Percentiles rank a stretch among this genome's conserved stretches.
Conservation (phyloP, 208 protist species). For the Trypanosoma brucei region DNA sequence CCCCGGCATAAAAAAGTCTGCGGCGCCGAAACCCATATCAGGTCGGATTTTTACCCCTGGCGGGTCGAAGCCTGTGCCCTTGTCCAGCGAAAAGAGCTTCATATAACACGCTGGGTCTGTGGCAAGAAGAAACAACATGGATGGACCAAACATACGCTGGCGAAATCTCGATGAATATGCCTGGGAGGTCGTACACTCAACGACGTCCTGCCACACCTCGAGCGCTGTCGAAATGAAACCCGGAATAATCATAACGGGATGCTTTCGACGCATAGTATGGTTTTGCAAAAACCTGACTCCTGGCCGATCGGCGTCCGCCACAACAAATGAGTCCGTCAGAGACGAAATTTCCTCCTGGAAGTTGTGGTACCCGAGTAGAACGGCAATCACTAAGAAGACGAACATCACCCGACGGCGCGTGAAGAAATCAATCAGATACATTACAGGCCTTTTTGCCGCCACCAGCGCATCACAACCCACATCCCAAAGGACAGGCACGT, state of each 20-base stretch:
- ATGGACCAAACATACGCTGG: conserved; percentile 77
- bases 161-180: conserved; percentile 47
- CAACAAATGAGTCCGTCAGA: conserved; percentile 48
- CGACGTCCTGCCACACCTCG: conserved; percentile 75
- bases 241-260: conserved; percentile 80
- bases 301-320: conserved; percentile 64
- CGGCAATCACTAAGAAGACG: conserved; percentile 19
- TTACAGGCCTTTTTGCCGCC: neutral
- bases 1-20: conserved; percentile 87
- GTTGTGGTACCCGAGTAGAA: conserved; percentile 19
- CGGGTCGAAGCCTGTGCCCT: conserved; percentile 64
- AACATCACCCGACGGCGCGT: conserved; percentile 42
- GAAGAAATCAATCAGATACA: conserved; percentile 30
- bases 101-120: conserved; percentile 75
- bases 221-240: conserved; percentile 85
- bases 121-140: conserved; percentile 72
- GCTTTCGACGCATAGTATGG: conserved; percentile 51
- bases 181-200: conserved; percentile 47
- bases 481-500: neutral
- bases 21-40: conserved; percentile 71
- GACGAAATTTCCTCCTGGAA: conserved; percentile 22
- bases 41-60: conserved; percentile 78
- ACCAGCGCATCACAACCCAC: neutral
- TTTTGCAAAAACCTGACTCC: conserved; percentile 57
- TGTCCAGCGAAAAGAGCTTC: conserved; percentile 65